These are phyloP conservation scores for Botrytis aclada DNA, from an alignment of 2,329 filamentous ascomycete species.

Conservation along the genomic window DNA sequence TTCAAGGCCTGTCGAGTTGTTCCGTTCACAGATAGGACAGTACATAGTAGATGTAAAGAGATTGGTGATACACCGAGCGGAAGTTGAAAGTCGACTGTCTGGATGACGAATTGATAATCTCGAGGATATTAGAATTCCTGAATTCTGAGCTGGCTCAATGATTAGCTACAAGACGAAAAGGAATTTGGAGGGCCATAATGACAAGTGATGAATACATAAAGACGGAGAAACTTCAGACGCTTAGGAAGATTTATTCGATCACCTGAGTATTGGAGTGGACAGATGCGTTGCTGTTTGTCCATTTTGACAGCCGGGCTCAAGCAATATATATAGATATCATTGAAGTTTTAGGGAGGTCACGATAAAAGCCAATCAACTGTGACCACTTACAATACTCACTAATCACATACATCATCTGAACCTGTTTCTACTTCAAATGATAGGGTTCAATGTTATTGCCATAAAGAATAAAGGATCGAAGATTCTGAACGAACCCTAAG, in stretches of 20 bases:
- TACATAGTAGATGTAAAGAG: not conserved
- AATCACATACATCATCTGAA: not conserved
- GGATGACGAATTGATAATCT: not conserved
- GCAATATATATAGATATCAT: not conserved
- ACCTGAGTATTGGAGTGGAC: not conserved
- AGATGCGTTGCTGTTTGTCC: not conserved
- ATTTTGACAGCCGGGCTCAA: not conserved
- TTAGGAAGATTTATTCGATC: not conserved
- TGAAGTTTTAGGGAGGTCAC: not conserved
- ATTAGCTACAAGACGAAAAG: not conserved
- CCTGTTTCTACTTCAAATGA: not conserved
- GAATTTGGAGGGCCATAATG: not conserved
- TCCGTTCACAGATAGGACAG: not conserved
- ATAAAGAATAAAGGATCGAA: not conserved
- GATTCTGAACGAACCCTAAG: not conserved
- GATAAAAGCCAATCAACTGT: not conserved
- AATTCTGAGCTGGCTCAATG: not conserved
- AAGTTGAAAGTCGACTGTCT: not conserved
- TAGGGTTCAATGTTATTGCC: not conserved
- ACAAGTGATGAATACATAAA: not conserved
- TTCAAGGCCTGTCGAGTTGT: rapidly evolving
- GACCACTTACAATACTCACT: not conserved
- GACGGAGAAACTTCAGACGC: not conserved
- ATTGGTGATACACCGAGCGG: not conserved
- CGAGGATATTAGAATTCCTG: not conserved